These are phyloP conservation scores for Micractinium sp. DNA, from an alignment of 139 green algal genomes.

Conservation along the genomic window DNA sequence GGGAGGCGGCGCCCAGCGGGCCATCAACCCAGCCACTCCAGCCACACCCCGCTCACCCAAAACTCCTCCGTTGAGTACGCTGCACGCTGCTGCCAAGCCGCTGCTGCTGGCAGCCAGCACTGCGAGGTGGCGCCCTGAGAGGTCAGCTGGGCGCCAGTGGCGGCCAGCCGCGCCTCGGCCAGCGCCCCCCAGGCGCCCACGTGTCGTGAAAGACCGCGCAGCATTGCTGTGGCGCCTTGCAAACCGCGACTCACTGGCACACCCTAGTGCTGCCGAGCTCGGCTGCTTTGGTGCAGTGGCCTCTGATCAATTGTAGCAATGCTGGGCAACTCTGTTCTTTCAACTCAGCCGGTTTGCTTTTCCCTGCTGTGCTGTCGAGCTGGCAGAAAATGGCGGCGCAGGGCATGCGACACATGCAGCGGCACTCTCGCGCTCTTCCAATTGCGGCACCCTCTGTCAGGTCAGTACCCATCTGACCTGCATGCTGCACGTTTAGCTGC, in stretches of 20 bases:
- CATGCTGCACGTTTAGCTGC: neutral
- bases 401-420: no score
- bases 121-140: neutral
- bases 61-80: neutral
- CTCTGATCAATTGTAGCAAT: no score
- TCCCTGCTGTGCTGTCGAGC: no score
- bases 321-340: no score
- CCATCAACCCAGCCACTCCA: no score
- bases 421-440: no score
- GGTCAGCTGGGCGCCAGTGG: neutral
- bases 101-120: neutral
- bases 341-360: no score
- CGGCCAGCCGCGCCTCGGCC: neutral
- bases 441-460: no score
- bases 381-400: no score
- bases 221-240: neutral
- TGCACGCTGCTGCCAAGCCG: neutral
- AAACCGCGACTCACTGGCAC: no score
- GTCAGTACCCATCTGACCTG: neutral
- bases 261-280: no score
- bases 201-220: neutral
- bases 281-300: no score
- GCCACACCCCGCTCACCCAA: slow-evolving; percentile 1
- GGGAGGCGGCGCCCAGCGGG: neutral
- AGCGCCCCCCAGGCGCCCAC: neutral